phyloP scores from a whole-genome alignment of 2,329 filamentous ascomycete genomes.

The Lanzia echinophila region DNA sequence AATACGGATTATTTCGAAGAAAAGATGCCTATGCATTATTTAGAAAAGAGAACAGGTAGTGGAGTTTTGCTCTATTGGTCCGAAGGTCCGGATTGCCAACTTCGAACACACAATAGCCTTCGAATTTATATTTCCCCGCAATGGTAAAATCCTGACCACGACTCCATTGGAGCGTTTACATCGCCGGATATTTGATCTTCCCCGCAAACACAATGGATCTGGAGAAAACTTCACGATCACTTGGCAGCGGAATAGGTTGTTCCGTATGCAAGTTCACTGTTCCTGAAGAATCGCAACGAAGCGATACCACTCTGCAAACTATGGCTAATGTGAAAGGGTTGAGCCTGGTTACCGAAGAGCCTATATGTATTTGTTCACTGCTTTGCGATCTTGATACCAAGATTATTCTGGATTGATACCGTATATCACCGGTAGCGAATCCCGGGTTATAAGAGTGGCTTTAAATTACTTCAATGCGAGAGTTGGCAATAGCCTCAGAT shows the following conservation, averaged over 20 bases:
- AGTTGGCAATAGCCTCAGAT: no score
- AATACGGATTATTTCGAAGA: no score
- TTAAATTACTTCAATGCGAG: no score
- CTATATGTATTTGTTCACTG: not conserved
- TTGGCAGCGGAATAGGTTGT: constrained; percentile 5
- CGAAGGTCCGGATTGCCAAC: no score
- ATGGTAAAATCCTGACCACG: not conserved
- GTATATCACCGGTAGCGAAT: no score
- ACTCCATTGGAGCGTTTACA: not conserved
- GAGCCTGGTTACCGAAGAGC: not conserved
- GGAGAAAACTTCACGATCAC: not conserved
- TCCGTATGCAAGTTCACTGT: constrained; percentile 26
- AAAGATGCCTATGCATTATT: no score
- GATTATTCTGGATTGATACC: no score
- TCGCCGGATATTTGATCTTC: constrained; percentile 1
- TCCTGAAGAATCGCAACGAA: not conserved
- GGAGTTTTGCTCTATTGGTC: no score
- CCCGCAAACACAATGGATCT: constrained; percentile 4
- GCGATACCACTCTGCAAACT: not conserved
- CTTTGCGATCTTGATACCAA: not conserved
- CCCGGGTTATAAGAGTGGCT: no score
- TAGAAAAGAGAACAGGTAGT: no score
- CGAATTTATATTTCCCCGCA: not conserved
- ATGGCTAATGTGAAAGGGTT: not conserved
- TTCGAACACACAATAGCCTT: not conserved